Evolutionary conservation across 768 basidiomycete species (phyloP).

Genomic region (Suillus plorans): DNA sequence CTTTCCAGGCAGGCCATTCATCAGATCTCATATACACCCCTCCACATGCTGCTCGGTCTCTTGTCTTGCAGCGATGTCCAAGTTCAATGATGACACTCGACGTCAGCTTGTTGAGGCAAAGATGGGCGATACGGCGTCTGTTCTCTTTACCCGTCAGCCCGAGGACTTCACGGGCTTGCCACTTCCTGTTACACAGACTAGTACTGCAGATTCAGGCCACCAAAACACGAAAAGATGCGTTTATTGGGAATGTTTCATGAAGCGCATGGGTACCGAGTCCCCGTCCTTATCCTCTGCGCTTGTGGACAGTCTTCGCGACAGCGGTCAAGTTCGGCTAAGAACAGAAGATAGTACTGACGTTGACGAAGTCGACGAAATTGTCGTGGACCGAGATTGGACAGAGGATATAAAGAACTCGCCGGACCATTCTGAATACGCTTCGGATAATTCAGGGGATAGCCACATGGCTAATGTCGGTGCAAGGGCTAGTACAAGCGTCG

Average conservation of each 20-base stretch:
- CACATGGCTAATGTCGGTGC: slow-evolving; percentile 27
- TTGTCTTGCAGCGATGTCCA: neutral
- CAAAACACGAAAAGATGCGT: slow-evolving; percentile 36
- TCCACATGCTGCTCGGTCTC: neutral
- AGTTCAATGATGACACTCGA: neutral
- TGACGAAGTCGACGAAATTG: slow-evolving; percentile 63
- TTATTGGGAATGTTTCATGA: slow-evolving; percentile 53
- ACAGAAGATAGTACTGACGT: slow-evolving; percentile 32
- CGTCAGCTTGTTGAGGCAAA: neutral
- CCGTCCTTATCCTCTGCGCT: slow-evolving; percentile 55
- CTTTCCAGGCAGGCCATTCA: neutral
- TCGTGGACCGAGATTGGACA: slow-evolving; percentile 72
- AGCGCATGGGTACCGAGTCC: slow-evolving; percentile 54
- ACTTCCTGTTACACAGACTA: slow-evolving; percentile 38
- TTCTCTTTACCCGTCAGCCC: slow-evolving; percentile 2
- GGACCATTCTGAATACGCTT: slow-evolving; percentile 48
- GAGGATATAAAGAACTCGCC: slow-evolving; percentile 56
- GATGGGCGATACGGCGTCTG: neutral
- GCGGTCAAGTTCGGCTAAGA: slow-evolving; percentile 29
- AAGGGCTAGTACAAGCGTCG: slow-evolving; percentile 36
- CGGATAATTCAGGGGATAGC: slow-evolving; percentile 51
- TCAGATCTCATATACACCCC: neutral
- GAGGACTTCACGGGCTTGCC: slow-evolving; percentile 34
- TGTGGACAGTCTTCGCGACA: slow-evolving; percentile 48
- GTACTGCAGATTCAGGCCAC: slow-evolving; percentile 17